phyloP scores from a whole-genome alignment of 139 green algal species.

The Ettlia oleoabundans region DNA sequence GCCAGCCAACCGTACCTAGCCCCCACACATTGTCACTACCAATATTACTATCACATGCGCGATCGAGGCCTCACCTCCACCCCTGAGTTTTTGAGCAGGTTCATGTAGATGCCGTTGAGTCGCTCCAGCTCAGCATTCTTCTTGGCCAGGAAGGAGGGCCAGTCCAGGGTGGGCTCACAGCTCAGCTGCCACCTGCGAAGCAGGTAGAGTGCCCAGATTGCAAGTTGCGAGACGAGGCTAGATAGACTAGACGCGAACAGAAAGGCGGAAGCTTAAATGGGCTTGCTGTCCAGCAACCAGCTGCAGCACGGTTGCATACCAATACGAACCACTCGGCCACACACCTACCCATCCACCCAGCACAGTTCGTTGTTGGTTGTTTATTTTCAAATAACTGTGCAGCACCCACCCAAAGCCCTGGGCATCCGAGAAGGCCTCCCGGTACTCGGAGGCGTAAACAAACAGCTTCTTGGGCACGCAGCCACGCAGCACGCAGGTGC shows the following conservation, averaged over 20 bases:
- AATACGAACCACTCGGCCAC: no score
- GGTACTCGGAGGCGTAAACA: slow-evolving; percentile 60
- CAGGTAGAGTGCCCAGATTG: no score
- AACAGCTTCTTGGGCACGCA: slow-evolving; percentile 85
- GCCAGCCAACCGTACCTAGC: no score
- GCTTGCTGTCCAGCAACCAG: no score
- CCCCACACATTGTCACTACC: no score
- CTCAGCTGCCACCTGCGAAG: slow-evolving; percentile 37
- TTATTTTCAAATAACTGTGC: not conserved
- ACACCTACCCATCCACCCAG: no score
- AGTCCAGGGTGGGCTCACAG: slow-evolving; percentile 27
- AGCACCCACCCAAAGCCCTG: slow-evolving; percentile 76
- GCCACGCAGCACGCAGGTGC: slow-evolving; percentile 83
- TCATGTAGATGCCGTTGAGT: slow-evolving; percentile 92
- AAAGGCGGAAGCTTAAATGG: no score
- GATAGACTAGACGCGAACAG: no score
- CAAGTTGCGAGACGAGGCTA: no score
- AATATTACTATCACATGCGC: no score
- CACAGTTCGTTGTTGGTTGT: no score
- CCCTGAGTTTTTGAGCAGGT: slow-evolving; percentile 78
- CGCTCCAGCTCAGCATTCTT: slow-evolving; percentile 92
- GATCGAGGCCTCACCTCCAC: slow-evolving; percentile 43
- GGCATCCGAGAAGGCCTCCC: slow-evolving; percentile 73
- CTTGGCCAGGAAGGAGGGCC: slow-evolving; percentile 25
- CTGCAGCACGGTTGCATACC: no score